Base-by-base conservation (phyloP, 108 stramenopile species). In the Fistulifera pelliculosa region DNA sequence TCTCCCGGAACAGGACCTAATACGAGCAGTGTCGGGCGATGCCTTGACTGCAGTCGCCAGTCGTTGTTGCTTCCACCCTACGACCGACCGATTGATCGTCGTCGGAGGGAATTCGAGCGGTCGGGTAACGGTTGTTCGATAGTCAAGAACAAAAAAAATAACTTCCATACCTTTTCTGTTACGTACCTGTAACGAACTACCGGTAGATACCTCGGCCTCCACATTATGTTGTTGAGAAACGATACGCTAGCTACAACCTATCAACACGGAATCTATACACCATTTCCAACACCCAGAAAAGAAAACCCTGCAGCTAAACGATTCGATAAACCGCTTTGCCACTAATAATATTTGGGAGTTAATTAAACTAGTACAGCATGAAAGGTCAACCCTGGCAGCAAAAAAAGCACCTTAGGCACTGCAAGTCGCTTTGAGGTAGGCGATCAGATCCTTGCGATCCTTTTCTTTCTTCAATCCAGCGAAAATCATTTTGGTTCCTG, bases 401-500 rank as follows among this genome's bases (percentile, higher is more conserved):
- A 21, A 45, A 17, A 5, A 45, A 11, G 40, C 40, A 13, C 27
- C 47, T 69, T 72, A 79, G 22, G 78, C 61, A 45, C 76, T 60
- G 66, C 79, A 80, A 21, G 91, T 58, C 31, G 70, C 64, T 90
- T 98, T 96, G 54, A 99, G 87, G 94, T 98, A 99, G 27, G 97
- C 94, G 64, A 99, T 99, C 41, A 99, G 91, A 60, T 98, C 94
- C 60, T 96, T 82, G 57, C 99, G 87, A 47, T 99, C 99, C 42
- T 62, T 53, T 24, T 86, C 80, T 78, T 97, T 98, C 88, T 99
- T 99, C 63, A 99, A 71, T 62, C 99, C 99, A 23, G 99, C 99
- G 62, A 99, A 99, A 40, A 99, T 93, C 98, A 99, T 99, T 75
- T 99, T 99, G 58, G 98, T 99, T 64, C 98, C 94, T 96, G 75